Conservation (phyloP, 352 stramenopile genomes). For the Phytophthora gonapodyides region DNA sequence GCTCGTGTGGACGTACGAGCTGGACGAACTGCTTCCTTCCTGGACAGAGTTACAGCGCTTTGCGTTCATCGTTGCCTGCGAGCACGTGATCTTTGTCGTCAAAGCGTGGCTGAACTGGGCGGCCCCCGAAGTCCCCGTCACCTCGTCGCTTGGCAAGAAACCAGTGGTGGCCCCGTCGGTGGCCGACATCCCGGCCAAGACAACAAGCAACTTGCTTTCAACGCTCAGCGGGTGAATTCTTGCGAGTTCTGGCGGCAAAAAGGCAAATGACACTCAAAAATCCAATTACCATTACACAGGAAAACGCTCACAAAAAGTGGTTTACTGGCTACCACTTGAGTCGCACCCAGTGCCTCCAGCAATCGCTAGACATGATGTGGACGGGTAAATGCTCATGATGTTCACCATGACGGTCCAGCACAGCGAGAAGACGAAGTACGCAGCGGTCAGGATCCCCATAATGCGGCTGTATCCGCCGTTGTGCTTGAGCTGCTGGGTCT, state of each 20-base stretch:
- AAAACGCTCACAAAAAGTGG: conserved; percentile 3
- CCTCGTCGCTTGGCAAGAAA: conserved; percentile 28
- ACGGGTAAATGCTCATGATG: conserved; percentile 37
- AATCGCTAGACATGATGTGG: conserved; percentile 30
- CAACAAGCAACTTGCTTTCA: conserved; percentile 4
- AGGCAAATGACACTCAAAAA: not conserved
- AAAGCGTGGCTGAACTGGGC: conserved; percentile 65
- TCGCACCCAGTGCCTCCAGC: conserved; percentile 31
- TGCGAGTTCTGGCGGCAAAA: too few relatives aligned
- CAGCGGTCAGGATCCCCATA: conserved; percentile 38
- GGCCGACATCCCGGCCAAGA: not conserved
- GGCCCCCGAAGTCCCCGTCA: conserved; percentile 38
- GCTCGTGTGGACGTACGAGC: conserved; percentile 86
- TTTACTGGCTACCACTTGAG: conserved; percentile 7
- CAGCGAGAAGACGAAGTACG: conserved; percentile 33
- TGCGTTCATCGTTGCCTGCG: conserved; percentile 66
- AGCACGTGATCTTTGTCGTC: conserved; percentile 64
- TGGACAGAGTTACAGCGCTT: conserved; percentile 66
- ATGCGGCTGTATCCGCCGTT: conserved; percentile 40
- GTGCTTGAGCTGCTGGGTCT: conserved; percentile 46
- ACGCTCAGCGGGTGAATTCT: conserved; percentile 4
- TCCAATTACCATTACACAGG: not conserved
- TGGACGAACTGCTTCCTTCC: conserved; percentile 50
- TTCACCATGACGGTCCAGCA: conserved; percentile 38
- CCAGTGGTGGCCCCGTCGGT: conserved; percentile 16